Percentiles rank a stretch among this genome's conserved stretches.
Evolutionary conservation across 805 yeast genomes (phyloP).

Genomic region (Lachancea meyersii): DNA sequence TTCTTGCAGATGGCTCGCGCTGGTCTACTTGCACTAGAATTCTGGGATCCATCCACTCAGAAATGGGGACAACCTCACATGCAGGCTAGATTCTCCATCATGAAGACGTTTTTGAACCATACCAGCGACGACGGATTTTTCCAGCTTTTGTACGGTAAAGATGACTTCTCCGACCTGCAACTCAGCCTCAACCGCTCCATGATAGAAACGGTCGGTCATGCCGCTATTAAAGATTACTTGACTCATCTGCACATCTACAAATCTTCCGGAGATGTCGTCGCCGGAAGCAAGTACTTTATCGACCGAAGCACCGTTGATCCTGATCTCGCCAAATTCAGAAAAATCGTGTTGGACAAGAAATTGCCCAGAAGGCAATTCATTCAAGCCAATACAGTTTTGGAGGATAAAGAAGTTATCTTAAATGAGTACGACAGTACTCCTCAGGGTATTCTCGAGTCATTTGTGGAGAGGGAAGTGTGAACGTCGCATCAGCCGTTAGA

Average conservation of each 20-base stretch:
- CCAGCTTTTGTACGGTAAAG: conserved; percentile 42
- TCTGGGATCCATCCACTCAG: conserved; percentile 72
- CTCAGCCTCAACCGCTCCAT: conserved; percentile 54
- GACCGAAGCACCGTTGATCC: conserved; percentile 63
- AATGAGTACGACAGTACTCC: conserved; percentile 69
- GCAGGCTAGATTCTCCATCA: conserved; percentile 85
- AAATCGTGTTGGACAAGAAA: conserved; percentile 61
- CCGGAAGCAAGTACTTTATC: conserved; percentile 57
- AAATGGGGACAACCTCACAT: conserved; percentile 96
- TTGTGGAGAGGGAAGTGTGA: conserved; percentile 49
- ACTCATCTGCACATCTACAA: conserved; percentile 71
- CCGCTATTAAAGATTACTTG: conserved; percentile 66
- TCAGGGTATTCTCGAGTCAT: conserved; percentile 74
- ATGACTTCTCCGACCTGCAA: conserved; percentile 51
- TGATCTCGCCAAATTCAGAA: conserved; percentile 60
- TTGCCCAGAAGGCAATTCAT: conserved; percentile 79
- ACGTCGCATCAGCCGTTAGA: no score
- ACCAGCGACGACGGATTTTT: conserved; percentile 54
- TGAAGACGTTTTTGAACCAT: conserved; percentile 59
- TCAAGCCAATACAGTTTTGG: conserved; percentile 66
- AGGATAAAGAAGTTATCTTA: conserved; percentile 37
- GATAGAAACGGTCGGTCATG: conserved; percentile 64
- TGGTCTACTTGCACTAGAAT: conserved; percentile 75
- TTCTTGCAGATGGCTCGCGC: conserved; percentile 83
- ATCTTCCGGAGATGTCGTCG: conserved; percentile 62